Percentiles rank a stretch among this genome's conserved stretches.
Conservation (phyloP, 176 grass and related monocot genomes). For the Olyra latifolia region DNA sequence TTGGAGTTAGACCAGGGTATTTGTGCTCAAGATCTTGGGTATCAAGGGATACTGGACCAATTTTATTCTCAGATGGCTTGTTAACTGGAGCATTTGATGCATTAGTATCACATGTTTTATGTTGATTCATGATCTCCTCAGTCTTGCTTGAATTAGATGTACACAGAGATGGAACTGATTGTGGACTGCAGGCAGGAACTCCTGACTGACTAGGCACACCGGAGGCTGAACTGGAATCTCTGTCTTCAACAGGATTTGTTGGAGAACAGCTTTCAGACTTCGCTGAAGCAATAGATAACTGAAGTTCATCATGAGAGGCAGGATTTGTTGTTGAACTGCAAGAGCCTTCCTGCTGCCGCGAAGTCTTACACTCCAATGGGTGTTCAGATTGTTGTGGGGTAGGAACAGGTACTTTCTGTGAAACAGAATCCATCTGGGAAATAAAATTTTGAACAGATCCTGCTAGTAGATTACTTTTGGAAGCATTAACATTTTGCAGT, state of each 20-base stretch:
- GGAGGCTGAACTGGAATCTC: slow-evolving; percentile 42
- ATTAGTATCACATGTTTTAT: slow-evolving; percentile 23
- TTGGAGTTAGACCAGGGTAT: slow-evolving; percentile 57
- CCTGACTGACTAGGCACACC: slow-evolving; percentile 27
- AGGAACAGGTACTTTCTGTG: slow-evolving; percentile 20
- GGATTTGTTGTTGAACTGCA: slow-evolving; percentile 19
- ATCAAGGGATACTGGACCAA: slow-evolving; percentile 6
- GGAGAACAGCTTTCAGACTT: slow-evolving; percentile 32
- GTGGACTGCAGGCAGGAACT: slow-evolving; percentile 6
- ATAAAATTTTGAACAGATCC: slow-evolving; percentile 38
- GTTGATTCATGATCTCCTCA: slow-evolving; percentile 25
- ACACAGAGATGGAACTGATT: slow-evolving; percentile 29
- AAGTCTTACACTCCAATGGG: slow-evolving; percentile 9
- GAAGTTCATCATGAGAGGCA: slow-evolving; percentile 24
- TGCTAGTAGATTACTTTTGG: slow-evolving; percentile 33
- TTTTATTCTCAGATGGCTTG: slow-evolving; percentile 14
- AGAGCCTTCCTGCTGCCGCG: slow-evolving; percentile 12
- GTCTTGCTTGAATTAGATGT: slow-evolving; percentile 34
- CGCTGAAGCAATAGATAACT: slow-evolving; percentile 33
- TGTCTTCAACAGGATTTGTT: slow-evolving; percentile 38
- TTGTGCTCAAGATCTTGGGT: slow-evolving; percentile 41
- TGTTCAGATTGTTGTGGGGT: slow-evolving; percentile 23
- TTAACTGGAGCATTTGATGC: slow-evolving; percentile 30
- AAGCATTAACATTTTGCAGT: slow-evolving; percentile 46
- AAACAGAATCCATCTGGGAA: slow-evolving; percentile 28